Base-by-base conservation (phyloP, 768 basidiomycete species). In the Heimioporus sp. region DNA sequence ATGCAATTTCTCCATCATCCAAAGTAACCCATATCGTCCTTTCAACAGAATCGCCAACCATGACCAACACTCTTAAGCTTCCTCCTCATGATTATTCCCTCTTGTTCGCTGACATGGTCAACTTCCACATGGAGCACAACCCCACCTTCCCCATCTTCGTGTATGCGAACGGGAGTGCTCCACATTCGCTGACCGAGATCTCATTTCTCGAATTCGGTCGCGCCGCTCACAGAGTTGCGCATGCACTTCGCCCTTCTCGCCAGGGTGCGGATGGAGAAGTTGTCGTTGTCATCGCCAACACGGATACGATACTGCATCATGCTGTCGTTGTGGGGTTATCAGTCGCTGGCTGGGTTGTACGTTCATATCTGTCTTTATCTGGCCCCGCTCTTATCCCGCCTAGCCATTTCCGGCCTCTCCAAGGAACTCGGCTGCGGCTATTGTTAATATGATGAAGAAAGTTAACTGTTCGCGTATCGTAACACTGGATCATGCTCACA, bases 141-240 rank as follows among this genome's bases (percentile, higher is more conserved):
- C 21, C 54, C 1, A 39, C 42, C 8, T 35, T 50, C 10, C 46
- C 65, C 6, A 21, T 56, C 10, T 64, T 51, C 15, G 49, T 59
- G 16, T 68, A 57, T 12, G 17, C 54, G 0, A 32, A 62, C 48
- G 48, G 62, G 39, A 44, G 30, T 11, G 17, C 15, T 60, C 39
- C 46, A 12, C 20, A 52, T 52, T 20, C 58, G 48, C 21, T 50
- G 39, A 54, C 58, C 11, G 34, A 59, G 12, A 58, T 68, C 30
- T 47, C 55, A 1, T 58, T 50, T 43, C 53, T 65, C 6, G 67
- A 68, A 42, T 66, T 67, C 4, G 61, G 54, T 48, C 65, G 60
- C n/a, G 72, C 68, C 0, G 55, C 59, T 41, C 68, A 72, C 35
- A 64, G 72, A 17, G 60, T 65, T 3, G 69, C 69, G 1, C 62